A percentile compares a stretch with the other conserved stretches of the same genome.
Conservation (phyloP, 345 rosid genomes). For the Toxicodendron radicans region DNA sequence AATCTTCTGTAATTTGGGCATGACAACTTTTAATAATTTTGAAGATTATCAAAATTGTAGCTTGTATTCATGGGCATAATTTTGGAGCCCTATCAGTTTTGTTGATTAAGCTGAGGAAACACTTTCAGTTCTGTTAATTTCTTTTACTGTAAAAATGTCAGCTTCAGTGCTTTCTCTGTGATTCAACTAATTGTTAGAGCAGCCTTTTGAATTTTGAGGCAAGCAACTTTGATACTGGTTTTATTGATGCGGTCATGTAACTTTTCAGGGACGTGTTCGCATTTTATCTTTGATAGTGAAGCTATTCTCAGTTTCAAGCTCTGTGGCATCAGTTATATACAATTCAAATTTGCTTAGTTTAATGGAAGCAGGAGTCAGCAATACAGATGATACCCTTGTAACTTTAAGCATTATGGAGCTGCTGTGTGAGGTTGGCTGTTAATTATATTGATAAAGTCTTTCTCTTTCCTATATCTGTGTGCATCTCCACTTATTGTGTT, state of each 20-base stretch:
- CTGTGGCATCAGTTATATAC: constrained; percentile 64
- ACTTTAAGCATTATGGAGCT: constrained; percentile 77
- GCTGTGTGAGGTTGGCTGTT: constrained; percentile 68
- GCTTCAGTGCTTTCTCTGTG: not conserved
- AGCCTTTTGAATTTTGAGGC: not conserved
- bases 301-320: constrained; percentile 72
- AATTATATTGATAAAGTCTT: constrained; percentile 5
- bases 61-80: not conserved
- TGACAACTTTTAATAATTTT: not conserved
- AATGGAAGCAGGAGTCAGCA: constrained; percentile 70
- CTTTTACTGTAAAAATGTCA: not conserved
- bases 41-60: not conserved
- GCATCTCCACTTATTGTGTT: not conserved
- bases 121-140: not conserved
- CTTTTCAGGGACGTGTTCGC: constrained; percentile 78
- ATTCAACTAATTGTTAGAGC: not conserved
- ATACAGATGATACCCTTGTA: constrained; percentile 62
- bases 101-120: constrained; percentile 3
- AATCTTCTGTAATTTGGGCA: not conserved
- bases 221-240: not conserved
- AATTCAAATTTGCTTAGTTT: constrained; percentile 66
- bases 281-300: constrained; percentile 82
- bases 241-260: not conserved
- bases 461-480: not conserved
- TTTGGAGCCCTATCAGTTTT: not conserved